Evolutionary conservation across 345 rosid species (phyloP).

Genomic region (Pseudoturritis turrita): DNA sequence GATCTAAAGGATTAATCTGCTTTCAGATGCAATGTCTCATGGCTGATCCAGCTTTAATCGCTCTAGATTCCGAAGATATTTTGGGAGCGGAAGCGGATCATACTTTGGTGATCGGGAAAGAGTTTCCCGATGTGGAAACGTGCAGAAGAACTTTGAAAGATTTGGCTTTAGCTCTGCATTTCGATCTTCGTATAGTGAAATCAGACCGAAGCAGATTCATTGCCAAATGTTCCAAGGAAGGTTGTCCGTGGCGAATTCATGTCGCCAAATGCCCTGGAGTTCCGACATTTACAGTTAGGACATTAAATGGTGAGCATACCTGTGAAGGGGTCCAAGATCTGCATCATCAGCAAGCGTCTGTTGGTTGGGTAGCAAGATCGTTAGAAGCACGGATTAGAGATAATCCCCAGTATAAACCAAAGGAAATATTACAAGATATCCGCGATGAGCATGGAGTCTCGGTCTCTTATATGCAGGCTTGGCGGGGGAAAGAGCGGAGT

Average conservation of each 20-base stretch:
- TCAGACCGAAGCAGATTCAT: slow-evolving; percentile 97
- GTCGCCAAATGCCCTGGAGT: slow-evolving; percentile 98
- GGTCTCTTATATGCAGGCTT: slow-evolving; percentile 99
- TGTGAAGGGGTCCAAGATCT: slow-evolving; percentile 92
- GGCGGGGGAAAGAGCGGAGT: slow-evolving; percentile 99
- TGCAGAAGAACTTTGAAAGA: slow-evolving; percentile 95
- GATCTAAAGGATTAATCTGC: background rate
- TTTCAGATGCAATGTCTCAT: slow-evolving; percentile 40
- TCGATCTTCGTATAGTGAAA: slow-evolving; percentile 95
- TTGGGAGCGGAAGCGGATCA: slow-evolving; percentile 32
- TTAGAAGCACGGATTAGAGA: slow-evolving; percentile 91
- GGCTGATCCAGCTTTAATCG: slow-evolving; percentile 62
- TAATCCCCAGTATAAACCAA: slow-evolving; percentile 94
- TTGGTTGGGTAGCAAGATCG: slow-evolving; percentile 99
- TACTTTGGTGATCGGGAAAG: slow-evolving; percentile 71
- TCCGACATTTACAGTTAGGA: slow-evolving; percentile 79
- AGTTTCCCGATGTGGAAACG: slow-evolving; percentile 98
- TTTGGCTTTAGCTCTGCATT: slow-evolving; percentile 89
- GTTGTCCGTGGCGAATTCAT: slow-evolving; percentile 99
- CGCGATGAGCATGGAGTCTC: slow-evolving; percentile 96
- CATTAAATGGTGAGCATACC: slow-evolving; percentile 86
- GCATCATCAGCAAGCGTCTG: slow-evolving; percentile 99
- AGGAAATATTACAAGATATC: slow-evolving; percentile 91
- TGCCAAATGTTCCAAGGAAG: slow-evolving; percentile 98
- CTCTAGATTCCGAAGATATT: slow-evolving; percentile 39